Evolutionary conservation across 1,284 basidiomycete genomes (phyloP).

Genomic region (Salmacisia buchloeana): DNA sequence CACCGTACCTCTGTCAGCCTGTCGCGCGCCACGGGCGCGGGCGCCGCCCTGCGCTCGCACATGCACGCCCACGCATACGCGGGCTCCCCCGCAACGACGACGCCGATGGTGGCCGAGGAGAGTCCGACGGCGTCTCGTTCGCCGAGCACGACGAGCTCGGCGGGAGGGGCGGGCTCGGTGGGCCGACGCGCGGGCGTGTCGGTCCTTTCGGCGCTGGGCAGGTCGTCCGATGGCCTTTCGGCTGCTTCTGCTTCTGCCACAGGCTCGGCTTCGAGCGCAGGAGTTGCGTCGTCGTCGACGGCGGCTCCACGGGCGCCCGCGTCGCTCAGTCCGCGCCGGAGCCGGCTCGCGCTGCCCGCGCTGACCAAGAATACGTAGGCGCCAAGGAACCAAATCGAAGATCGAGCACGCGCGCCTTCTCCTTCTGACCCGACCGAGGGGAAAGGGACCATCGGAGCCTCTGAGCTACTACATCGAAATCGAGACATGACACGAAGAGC

Average conservation of each 20-base stretch:
- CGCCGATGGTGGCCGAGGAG: background rate
- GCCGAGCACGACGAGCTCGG: background rate
- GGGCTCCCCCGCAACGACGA: no score
- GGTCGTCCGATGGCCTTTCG: no score
- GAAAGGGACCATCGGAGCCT: no score
- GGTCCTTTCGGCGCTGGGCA: background rate
- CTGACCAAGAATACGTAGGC: slow-evolving; percentile 1
- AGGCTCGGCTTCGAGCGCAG: background rate
- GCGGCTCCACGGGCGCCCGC: background rate
- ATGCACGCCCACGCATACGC: no score
- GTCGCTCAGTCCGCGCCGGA: background rate
- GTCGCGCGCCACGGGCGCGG: background rate
- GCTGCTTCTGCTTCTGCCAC: no score
- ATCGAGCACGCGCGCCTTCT: background rate
- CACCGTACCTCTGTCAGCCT: background rate
- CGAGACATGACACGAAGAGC: no score
- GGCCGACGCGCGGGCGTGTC: slow-evolving; percentile 7
- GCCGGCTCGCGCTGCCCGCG: background rate
- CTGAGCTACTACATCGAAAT: no score
- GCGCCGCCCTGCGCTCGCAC: background rate
- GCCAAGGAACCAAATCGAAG: background rate
- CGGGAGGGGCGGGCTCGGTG: background rate
- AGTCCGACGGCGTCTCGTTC: background rate
- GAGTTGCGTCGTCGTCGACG: background rate
- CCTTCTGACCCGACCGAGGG: no score